Conservation (phyloP, 805 yeast genomes). For the Lachancea cidri region DNA sequence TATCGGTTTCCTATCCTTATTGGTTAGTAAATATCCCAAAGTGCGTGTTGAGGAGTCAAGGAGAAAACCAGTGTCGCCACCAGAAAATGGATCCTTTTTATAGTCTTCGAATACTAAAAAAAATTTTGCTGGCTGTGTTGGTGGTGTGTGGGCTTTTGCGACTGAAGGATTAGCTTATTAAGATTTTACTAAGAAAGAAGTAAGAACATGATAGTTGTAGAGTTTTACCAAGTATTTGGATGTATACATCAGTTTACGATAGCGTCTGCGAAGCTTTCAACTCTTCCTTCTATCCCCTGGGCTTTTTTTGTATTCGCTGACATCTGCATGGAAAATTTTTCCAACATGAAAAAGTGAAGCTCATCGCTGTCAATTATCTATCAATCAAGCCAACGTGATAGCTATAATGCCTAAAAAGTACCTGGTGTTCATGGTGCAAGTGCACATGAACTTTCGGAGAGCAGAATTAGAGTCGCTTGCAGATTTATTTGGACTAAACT, state of each 20-base stretch:
- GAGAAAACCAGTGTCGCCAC: not conserved
- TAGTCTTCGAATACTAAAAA: not conserved
- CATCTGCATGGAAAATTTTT: not conserved
- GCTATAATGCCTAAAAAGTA: slow-evolving; percentile 39
- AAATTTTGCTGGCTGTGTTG: not conserved
- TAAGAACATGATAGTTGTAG: not conserved
- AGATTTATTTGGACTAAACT: slow-evolving; percentile 45
- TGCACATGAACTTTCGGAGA: slow-evolving; percentile 67
- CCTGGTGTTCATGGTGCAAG: slow-evolving; percentile 79
- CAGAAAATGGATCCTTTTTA: not conserved
- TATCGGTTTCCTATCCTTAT: not conserved
- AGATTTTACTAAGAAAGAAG: too few species aligned
- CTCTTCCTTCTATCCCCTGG: too few species aligned
- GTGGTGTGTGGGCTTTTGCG: not conserved
- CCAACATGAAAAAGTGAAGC: slow-evolving; percentile 4
- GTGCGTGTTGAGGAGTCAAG: not conserved
- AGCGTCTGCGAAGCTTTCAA: too few species aligned
- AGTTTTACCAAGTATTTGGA: not conserved
- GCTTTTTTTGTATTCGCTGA: not conserved
- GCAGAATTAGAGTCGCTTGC: slow-evolving; percentile 88
- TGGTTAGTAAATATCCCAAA: not conserved
- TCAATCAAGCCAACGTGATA: too few species aligned
- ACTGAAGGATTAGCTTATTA: too few species aligned
- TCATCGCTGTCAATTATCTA: too few species aligned
- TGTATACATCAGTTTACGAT: too few species aligned